Conservation (phyloP, 2,329 filamentous ascomycete species). For the Neurospora sp. region DNA sequence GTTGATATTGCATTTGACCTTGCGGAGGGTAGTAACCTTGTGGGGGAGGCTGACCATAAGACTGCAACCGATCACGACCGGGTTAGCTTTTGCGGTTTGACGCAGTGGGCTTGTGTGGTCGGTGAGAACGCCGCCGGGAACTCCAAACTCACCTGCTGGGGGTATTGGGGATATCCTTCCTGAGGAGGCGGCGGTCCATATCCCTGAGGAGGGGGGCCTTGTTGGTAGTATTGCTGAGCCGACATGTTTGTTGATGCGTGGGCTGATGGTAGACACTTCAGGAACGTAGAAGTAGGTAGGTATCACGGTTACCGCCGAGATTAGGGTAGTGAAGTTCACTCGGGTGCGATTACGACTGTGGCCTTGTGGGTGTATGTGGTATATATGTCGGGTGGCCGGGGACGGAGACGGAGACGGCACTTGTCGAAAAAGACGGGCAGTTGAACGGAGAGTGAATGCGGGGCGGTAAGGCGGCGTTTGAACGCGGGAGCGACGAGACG, state of each 20-base stretch:
- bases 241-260: constrained; percentile 23
- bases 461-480: neutral
- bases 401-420: neutral
- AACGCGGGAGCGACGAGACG: neutral
- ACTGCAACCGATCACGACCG: constrained; percentile 15
- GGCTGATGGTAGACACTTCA: neutral
- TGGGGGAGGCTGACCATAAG: constrained; percentile 27
- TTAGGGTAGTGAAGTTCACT: neutral
- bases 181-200: constrained; percentile 12
- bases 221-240: constrained; percentile 27
- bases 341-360: neutral
- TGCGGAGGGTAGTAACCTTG: constrained; percentile 34
- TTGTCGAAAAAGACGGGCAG: neutral
- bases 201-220: constrained; percentile 18
- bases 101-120: neutral
- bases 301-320: neutral
- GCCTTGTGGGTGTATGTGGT: neutral
- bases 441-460: neutral
- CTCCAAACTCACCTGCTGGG: constrained; percentile 29
- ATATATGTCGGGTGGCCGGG: neutral
- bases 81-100: constrained; percentile 7
- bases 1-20: constrained; percentile 36
- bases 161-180: constrained; percentile 31
- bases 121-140: constrained; percentile 1
- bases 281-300: neutral